Evolutionary conservation across 2,329 filamentous ascomycete species (phyloP).

Genomic region (Stagonosporopsis rhizophila): DNA sequence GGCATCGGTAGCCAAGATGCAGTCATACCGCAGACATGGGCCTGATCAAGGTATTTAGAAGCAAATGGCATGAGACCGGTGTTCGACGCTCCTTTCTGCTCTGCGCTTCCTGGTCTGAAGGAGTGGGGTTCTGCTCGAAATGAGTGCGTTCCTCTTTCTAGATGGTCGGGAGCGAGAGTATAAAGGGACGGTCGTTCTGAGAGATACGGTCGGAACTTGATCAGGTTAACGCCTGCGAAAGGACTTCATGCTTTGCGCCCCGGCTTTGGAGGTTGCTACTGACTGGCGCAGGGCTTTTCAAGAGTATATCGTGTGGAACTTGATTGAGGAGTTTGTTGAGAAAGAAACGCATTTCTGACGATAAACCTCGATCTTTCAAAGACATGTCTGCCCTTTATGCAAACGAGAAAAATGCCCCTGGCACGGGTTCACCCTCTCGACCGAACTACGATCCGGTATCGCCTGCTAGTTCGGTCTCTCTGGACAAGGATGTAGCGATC

Average conservation of each 20-base stretch:
- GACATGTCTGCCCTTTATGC: background rate
- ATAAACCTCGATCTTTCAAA: no score
- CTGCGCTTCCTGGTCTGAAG: background rate
- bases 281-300: slow-evolving; percentile 39
- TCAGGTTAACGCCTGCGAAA: slow-evolving; percentile 63
- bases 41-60: slow-evolving; percentile 49
- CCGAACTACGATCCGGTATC: slow-evolving; percentile 22
- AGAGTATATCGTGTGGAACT: background rate
- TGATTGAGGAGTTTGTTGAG: background rate
- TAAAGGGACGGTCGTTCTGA: slow-evolving; percentile 50
- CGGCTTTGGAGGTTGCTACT: slow-evolving; percentile 34
- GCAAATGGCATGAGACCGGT: slow-evolving; percentile 49
- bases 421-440: slow-evolving; percentile 13
- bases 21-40: slow-evolving; percentile 41
- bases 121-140: background rate
- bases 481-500: slow-evolving; percentile 63
- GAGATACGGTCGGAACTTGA: slow-evolving; percentile 64
- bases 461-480: slow-evolving; percentile 26
- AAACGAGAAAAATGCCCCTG: slow-evolving; percentile 23
- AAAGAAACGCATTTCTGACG: background rate
- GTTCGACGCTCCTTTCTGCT: slow-evolving; percentile 29
- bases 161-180: no score
- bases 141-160: no score
- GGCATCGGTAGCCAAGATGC: slow-evolving; percentile 36
- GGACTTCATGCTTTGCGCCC: slow-evolving; percentile 57